Conservation (phyloP, 257 asterid genomes). For the Euphrasia confusa region DNA sequence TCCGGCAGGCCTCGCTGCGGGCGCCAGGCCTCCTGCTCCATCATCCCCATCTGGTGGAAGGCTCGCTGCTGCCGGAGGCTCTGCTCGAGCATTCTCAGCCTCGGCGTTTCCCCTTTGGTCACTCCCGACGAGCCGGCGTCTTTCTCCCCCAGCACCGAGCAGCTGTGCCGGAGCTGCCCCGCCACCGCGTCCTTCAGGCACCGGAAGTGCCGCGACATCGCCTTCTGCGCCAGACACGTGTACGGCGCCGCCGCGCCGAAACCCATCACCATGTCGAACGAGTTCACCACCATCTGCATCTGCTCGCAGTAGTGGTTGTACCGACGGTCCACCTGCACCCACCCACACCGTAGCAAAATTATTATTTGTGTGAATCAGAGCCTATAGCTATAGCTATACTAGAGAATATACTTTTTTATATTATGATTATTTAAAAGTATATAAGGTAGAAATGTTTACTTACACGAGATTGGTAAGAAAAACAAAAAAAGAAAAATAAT, state of each 20-base stretch:
- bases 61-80: conserved; percentile 81
- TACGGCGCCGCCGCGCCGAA: conserved; percentile 93
- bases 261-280: conserved; percentile 96
- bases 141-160: conserved; percentile 76
- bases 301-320: conserved; percentile 95
- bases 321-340: conserved; percentile 75
- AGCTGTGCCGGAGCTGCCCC: conserved; percentile 60
- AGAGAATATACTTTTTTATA: too few relatives aligned
- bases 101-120: conserved; percentile 92
- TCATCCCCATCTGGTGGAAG: conserved; percentile 90
- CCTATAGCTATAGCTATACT: neutral
- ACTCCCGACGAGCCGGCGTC: conserved; percentile 70
- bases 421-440: too few relatives aligned
- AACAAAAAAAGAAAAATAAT: too few relatives aligned
- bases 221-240: conserved; percentile 79
- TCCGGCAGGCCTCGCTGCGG: conserved; percentile 98
- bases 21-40: conserved; percentile 98
- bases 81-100: conserved; percentile 77
- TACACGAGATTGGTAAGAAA: too few relatives aligned
- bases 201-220: conserved; percentile 94
- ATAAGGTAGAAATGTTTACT: too few relatives aligned
- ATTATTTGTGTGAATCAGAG: neutral
- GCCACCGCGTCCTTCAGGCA: conserved; percentile 83
- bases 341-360: neutral
- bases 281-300: conserved; percentile 96